These are phyloP conservation scores for Suillus hirtellus DNA, from an alignment of 768 basidiomycete species.

Conservation along the genomic window DNA sequence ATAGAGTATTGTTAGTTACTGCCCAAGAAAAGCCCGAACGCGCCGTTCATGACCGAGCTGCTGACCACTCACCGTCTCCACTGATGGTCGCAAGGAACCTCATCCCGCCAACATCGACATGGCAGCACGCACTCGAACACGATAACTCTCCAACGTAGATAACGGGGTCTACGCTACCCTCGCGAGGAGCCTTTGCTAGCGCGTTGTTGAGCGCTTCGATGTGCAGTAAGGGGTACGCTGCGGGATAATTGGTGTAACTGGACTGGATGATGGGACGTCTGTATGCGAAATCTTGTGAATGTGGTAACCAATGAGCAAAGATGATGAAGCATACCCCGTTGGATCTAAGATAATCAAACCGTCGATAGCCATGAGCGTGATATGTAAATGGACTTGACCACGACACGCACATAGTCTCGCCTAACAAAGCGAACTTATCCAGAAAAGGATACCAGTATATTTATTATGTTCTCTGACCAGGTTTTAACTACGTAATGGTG, in stretches of 20 bases:
- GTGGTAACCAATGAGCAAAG: constrained; percentile 13
- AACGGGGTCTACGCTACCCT: constrained; percentile 70
- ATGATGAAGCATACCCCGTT: constrained; percentile 53
- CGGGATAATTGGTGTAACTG: constrained; percentile 75
- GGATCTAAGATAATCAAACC: constrained; percentile 79
- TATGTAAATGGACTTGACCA: not conserved
- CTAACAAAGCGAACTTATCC: not conserved
- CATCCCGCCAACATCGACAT: constrained; percentile 75
- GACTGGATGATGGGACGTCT: constrained; percentile 87
- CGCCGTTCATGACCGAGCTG: not conserved
- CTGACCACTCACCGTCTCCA: constrained; percentile 68
- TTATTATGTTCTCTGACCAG: not conserved
- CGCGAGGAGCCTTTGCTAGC: constrained; percentile 52
- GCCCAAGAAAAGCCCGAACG: not conserved
- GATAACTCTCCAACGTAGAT: constrained; percentile 60
- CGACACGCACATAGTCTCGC: not conserved
- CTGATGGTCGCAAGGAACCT: constrained; percentile 79
- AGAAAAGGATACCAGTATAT: not conserved
- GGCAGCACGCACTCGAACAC: constrained; percentile 72
- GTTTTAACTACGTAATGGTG: too few relatives aligned
- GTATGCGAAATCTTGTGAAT: constrained; percentile 19
- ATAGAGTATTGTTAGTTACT: not conserved
- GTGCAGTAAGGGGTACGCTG: constrained; percentile 81
- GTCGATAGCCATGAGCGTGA: constrained; percentile 65
- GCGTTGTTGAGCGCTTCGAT: constrained; percentile 84